A percentile compares a stretch with the other conserved stretches of the same genome.
Conservation (phyloP, 768 basidiomycete genomes). For the Agaricus blazei region DNA sequence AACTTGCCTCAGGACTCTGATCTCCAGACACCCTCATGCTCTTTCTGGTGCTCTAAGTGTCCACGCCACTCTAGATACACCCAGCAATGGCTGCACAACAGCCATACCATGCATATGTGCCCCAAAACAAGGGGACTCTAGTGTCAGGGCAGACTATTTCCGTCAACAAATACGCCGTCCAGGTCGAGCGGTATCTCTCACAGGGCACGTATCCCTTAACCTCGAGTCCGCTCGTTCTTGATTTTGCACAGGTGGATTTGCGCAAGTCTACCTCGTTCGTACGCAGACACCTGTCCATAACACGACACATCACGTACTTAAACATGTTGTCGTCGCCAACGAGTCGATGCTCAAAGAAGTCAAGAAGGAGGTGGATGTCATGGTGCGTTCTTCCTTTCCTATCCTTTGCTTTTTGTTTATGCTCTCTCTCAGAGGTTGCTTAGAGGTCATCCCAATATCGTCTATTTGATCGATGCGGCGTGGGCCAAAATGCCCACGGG, state of each 20-base stretch:
- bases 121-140: conserved; percentile 63
- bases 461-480: conserved; percentile 92
- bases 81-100: conserved; percentile 43
- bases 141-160: conserved; percentile 81
- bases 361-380: conserved; percentile 96
- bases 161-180: conserved; percentile 86
- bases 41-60: conserved; percentile 13
- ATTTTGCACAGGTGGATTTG: conserved; percentile 76
- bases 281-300: conserved; percentile 84
- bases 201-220: conserved; percentile 59
- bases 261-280: conserved; percentile 93
- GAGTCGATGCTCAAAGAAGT: conserved; percentile 90
- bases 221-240: conserved; percentile 12
- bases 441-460: conserved; percentile 92
- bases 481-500: conserved; percentile 83
- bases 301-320: conserved; percentile 94
- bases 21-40: conserved; percentile 15
- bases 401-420: conserved; percentile 19
- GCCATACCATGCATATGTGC: conserved; percentile 41
- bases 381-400: conserved; percentile 53
- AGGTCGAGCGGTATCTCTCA: conserved; percentile 91
- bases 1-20: conserved; percentile 12
- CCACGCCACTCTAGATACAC: conserved; percentile 10
- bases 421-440: conserved; percentile 64
- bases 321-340: conserved; percentile 89